Evolutionary conservation across 163 green algal genomes (phyloP), one percentile per base, ranked within the genome.

Genomic region (Coccomyxa subellipsoidea): DNA sequence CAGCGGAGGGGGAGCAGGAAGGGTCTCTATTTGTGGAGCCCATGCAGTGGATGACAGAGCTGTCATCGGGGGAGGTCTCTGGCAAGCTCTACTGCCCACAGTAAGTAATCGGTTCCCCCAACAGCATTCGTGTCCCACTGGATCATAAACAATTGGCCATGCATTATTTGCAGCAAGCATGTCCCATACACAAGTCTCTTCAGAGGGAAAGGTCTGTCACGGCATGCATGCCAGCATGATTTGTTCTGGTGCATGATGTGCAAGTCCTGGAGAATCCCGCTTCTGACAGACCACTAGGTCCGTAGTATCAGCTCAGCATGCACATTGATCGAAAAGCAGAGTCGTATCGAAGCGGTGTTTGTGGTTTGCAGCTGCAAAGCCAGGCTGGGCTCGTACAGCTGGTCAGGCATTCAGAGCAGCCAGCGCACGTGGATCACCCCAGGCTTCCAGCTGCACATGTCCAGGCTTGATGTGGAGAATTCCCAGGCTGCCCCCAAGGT

Each of bases 21-120:
- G 29, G 37, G 1, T 80, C 38, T 25, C 71, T 98, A 35, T 98
- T 96, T 82, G 47, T 95, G 72, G 90, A 96, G 86, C 94, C 94
- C 0, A 87, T 98, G 85, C 69, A 82, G 0, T 98, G 94, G 94
- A 98, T 98, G 94, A 83, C 82, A 23, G 72, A 87, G 2, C 76
- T 89, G 54, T 72, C 82, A 25, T 36, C 27, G 1, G 91, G 91
- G 0, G 77, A 84, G 10, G 85, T 93, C 29, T 85, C 93, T 71
- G 94, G 94, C 31, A 98, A 98, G 87, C 87, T 98, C 39, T 95
- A 97, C 90, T 98, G 95, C 89, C 92, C 91, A 12, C 83, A 82
- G 83, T 88, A 77, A 75, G 76, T 34, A 78, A 47, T 40, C n/a
- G n/a, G n/a, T n/a, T n/a, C n/a, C n/a, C n/a, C n/a, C n/a, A n/a